Base-by-base conservation (phyloP, 257 asterid genomes). In the Solanum sejunctum region DNA sequence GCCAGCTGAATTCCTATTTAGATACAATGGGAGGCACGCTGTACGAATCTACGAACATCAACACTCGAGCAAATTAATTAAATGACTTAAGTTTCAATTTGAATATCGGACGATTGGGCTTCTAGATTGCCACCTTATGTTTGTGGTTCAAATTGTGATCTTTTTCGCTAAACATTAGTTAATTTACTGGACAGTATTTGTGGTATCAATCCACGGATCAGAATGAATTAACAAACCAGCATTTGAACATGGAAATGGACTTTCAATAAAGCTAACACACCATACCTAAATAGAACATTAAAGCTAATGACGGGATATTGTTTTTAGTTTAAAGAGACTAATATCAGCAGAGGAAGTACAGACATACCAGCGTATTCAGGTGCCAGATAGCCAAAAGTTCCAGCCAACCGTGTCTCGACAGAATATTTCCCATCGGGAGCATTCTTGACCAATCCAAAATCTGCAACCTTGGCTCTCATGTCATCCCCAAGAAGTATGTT, bases 391-490 rank as follows among this genome's bases (percentile, higher is more conserved):
- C 99, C 98, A 26, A 95, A 95, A 0, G 98, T 95, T 55, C 99
- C 99, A 51, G 99, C 98, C 93, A 95, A 88, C 56, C 97, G 89
- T 6, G 99, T 95, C 92, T 95, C 99, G 16, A 95, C 95, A 23
- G 99, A 95, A 82, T 95, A 94, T 88, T 94, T 92, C 78, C 99
- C 99, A 58, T 93, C 96, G 1, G 99, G 99, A 3, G 99, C 99
- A 80, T 94, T 93, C 84, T 88, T 93, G 7, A 95, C 99, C 87
- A 95, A 87, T 54, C 99, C 99, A 78, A 95, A 95, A 89, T 95
- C 99, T 1, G 99, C 99, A 86, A 95, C 98, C 91, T 95, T 94
- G 11, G 99, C 99, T 86, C 99, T 92, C 97, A 94, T 93, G 75
- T 94, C 98, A 81, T 95, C 97, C 4, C 97, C 91, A 11, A 95